Conservation (phyloP, 2,329 filamentous ascomycete genomes). For the Botrytis elliptica region DNA sequence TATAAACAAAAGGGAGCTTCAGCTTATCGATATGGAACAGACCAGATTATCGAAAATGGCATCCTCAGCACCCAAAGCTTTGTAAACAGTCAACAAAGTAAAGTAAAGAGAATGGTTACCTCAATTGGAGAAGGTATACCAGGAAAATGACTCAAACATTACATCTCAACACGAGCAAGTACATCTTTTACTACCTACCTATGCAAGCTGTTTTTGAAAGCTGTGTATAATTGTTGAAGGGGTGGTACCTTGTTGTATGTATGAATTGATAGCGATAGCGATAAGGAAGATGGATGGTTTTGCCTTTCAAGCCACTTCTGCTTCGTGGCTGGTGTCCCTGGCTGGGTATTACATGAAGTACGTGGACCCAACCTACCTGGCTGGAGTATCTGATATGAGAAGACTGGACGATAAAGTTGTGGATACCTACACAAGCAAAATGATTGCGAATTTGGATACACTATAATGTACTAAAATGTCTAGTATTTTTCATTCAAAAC, state of each 20-base stretch:
- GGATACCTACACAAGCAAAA: not conserved
- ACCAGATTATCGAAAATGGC: slow-evolving; percentile 17
- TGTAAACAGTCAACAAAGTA: not conserved
- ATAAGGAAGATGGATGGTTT: not conserved
- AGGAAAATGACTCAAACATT: not conserved
- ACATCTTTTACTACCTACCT: not conserved
- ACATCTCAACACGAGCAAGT: not conserved
- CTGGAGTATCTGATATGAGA: not conserved
- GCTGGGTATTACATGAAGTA: not conserved
- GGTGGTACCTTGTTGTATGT: not conserved
- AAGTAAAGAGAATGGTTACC: not conserved
- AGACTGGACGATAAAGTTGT: not conserved
- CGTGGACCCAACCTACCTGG: too few species aligned
- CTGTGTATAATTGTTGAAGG: not conserved
- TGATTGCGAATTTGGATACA: not conserved
- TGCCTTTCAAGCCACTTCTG: not conserved
- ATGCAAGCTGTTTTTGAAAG: not conserved
- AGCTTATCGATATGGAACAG: slow-evolving; percentile 17
- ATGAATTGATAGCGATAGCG: not conserved
- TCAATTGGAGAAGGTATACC: not conserved
- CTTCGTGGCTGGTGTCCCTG: not conserved
- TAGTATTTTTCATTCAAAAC: not conserved
- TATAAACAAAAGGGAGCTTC: slow-evolving; percentile 1
- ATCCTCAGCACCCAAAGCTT: slow-evolving; percentile 10
- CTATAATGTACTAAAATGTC: not conserved